phyloP scores from a whole-genome alignment of 2,329 filamentous ascomycete genomes.

The Whalleya microplaca region DNA sequence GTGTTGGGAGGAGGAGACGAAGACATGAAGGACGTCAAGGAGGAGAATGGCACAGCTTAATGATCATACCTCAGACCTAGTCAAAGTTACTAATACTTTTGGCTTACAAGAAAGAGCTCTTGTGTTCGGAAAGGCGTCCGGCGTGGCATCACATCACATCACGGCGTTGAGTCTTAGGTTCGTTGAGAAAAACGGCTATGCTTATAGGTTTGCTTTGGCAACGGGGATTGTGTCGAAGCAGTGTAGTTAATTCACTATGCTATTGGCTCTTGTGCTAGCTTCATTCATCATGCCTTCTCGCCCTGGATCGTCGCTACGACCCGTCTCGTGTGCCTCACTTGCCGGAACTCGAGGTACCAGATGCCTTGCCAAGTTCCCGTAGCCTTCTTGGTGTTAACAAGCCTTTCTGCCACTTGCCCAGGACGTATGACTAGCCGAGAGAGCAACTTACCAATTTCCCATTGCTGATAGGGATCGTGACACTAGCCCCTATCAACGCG shows the following conservation, averaged over 20 bases:
- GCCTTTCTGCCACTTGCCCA: slow-evolving; percentile 3
- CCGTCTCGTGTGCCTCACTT: slow-evolving; percentile 73
- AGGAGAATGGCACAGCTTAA: slow-evolving; percentile 30
- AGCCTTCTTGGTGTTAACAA: slow-evolving; percentile 42
- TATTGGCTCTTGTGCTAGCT: neutral
- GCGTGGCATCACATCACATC: slow-evolving; percentile 5
- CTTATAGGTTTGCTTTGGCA: neutral
- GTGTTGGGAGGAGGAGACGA: slow-evolving; percentile 66
- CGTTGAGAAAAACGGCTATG: neutral
- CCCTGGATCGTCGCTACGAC: slow-evolving; percentile 95
- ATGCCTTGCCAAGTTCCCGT: slow-evolving; percentile 83
- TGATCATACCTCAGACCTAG: neutral
- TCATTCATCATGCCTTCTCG: slow-evolving; percentile 59
- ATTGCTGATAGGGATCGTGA: slow-evolving; percentile 88
- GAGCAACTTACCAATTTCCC: slow-evolving; percentile 66
- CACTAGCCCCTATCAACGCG: slow-evolving; percentile 82
- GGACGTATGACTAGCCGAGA: neutral
- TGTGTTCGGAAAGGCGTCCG: slow-evolving; percentile 10
- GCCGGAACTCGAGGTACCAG: slow-evolving; percentile 92
- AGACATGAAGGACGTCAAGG: slow-evolving; percentile 54
- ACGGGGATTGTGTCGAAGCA: neutral
- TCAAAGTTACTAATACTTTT: neutral
- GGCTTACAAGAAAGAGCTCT: neutral
- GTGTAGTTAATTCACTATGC: neutral
- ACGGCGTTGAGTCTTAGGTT: neutral